Conservation (phyloP, 345 rosid genomes). For the Lepidium didymum region DNA sequence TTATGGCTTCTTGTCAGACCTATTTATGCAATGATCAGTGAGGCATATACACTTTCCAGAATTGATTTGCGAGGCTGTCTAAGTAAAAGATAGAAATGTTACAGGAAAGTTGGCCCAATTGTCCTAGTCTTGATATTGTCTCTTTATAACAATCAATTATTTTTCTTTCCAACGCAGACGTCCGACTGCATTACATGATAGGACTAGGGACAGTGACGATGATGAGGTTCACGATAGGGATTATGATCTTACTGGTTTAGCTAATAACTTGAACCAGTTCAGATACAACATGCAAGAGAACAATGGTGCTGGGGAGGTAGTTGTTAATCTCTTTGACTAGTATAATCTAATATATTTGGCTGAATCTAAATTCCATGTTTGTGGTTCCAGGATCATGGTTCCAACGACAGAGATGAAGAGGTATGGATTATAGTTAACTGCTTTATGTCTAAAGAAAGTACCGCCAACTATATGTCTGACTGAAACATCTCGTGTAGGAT, state of each 20-base stretch:
- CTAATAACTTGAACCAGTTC: constrained; percentile 82
- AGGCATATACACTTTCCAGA: neutral
- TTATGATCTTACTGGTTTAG: constrained; percentile 87
- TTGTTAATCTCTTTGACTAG: neutral
- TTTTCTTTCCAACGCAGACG: constrained; percentile 48
- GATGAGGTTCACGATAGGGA: constrained; percentile 88
- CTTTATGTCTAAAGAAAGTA: neutral
- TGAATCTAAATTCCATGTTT: constrained; percentile 6
- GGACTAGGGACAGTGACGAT: constrained; percentile 93
- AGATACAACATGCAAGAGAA: constrained; percentile 87
- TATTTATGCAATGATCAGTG: neutral
- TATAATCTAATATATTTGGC: neutral
- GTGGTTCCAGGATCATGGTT: constrained; percentile 54
- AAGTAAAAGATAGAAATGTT: neutral
- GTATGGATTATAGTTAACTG: constrained; percentile 30
- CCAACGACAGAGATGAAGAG: constrained; percentile 85
- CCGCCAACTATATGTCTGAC: neutral
- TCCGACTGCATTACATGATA: constrained; percentile 92
- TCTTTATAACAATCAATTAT: neutral
- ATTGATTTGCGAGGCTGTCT: neutral
- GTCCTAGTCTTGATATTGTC: neutral
- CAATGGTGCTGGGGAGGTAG: constrained; percentile 77
- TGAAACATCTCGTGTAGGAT: constrained; percentile 46
- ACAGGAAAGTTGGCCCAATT: neutral
- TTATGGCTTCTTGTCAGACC: neutral